phyloP scores from a whole-genome alignment of 495 filamentous ascomycete genomes.

The Thermochaetoides thermophila region DNA sequence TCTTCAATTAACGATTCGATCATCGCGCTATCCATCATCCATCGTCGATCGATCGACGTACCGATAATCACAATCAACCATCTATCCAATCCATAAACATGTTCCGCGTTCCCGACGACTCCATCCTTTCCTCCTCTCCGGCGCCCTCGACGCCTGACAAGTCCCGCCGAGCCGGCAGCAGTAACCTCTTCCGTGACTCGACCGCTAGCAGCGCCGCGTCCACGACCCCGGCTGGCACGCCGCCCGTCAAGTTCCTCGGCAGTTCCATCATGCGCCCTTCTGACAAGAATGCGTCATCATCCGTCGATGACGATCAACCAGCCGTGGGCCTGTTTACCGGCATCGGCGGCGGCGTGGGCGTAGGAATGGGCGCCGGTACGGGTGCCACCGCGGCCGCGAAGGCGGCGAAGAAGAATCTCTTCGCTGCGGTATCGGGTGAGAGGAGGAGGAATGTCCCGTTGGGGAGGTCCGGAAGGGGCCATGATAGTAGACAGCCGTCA shows the following conservation, averaged over 20 bases:
- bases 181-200: conserved; percentile 16
- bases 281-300: too few relatives aligned
- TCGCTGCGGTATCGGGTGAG: neutral
- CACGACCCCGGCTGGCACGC: conserved; percentile 59
- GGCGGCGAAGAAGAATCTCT: neutral
- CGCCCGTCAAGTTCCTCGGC: conserved; percentile 47
- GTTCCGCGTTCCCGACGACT: too few relatives aligned
- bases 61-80: too few relatives aligned
- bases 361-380: too few relatives aligned
- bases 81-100: too few relatives aligned
- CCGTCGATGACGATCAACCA: too few relatives aligned
- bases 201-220: conserved; percentile 47
- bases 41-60: too few relatives aligned
- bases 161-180: conserved; percentile 59
- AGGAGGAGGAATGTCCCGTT: neutral
- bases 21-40: too few relatives aligned
- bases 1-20: too few relatives aligned
- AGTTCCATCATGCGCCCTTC: conserved; percentile 52
- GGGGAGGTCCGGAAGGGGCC: too few relatives aligned
- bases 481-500: too few relatives aligned
- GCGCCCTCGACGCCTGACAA: conserved; percentile 35
- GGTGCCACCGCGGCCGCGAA: neutral
- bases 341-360: conserved; percentile 1
- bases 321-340: neutral
- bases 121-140: too few relatives aligned